phyloP scores from a whole-genome alignment of 306 rosid species.

The Macrotyloma uniflorum region DNA sequence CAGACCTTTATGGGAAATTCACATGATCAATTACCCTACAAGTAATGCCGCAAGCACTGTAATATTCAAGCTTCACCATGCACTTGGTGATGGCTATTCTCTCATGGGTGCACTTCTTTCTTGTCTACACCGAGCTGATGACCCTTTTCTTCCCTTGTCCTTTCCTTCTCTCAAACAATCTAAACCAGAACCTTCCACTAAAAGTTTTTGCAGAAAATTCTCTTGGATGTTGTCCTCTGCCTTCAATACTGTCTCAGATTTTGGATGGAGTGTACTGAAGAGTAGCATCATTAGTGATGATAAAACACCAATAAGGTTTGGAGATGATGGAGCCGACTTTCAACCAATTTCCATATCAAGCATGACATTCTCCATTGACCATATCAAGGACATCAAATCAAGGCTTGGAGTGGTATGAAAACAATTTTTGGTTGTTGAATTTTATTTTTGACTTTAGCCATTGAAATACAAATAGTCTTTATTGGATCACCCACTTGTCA shows the following conservation, averaged over 20 bases:
- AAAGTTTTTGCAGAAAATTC: neutral
- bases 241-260: constrained; percentile 43
- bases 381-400: constrained; percentile 53
- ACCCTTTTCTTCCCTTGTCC: constrained; percentile 60
- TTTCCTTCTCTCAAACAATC: constrained; percentile 49
- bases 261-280: constrained; percentile 51
- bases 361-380: constrained; percentile 50
- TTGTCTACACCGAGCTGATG: constrained; percentile 51
- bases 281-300: constrained; percentile 55
- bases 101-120: constrained; percentile 71
- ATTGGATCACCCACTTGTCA: neutral
- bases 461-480: neutral
- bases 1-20: constrained; percentile 65
- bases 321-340: constrained; percentile 41
- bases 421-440: neutral
- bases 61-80: constrained; percentile 61
- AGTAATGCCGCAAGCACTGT: constrained; percentile 38
- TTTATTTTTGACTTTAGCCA: neutral
- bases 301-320: constrained; percentile 54
- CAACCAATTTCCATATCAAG: constrained; percentile 45
- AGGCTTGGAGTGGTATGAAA: constrained; percentile 63
- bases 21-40: constrained; percentile 57
- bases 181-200: neutral
- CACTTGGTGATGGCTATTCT: constrained; percentile 74
- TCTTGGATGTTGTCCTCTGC: constrained; percentile 34